Base-by-base conservation (phyloP, 1,284 basidiomycete genomes). In the Mycena sp. region DNA sequence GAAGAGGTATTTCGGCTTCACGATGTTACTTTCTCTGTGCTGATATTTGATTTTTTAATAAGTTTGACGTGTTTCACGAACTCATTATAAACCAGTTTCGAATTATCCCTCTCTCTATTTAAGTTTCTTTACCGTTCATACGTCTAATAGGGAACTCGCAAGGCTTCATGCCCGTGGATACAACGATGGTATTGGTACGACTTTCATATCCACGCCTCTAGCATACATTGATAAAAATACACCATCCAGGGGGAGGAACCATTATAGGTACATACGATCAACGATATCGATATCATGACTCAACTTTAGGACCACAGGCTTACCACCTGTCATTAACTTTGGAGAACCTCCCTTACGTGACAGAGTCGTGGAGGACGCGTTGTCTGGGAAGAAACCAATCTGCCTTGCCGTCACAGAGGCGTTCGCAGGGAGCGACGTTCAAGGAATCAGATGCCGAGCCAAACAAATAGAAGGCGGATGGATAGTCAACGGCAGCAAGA, bases 381-480 rank as follows among this genome's bases (percentile, higher is more conserved):
- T 98, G 44, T 80, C 84, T 11, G 95, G 90, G 21, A 91, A 91
- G 77, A 95, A 92, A 76, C 88, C 88, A 70, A 88, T 91, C 45
- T 89, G 89, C 68, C 83, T 99, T 55, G 96, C 96, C 30, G 92
- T 98, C 65, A 88, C 88, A 28, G 90, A 92, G 74, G 95, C 96
- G 0, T 94, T 93, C 70, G 96, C 96, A 4, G 96, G 96, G 6
- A 94, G 92, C 67, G 95, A 97, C 73, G 94, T 98, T 25, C 86
- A 90, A 73, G 91, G 92, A 25, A 77, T 95, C 54, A 86, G 90
- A 74, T 95, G 93, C 10, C 92, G 88, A 4, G 96, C 96, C 10
- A 87, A 83, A 49, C 92, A 95, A 76, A 90, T 85, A 37, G 87
- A 91, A 63, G 95, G 96, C 72, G 95, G 94, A 37, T 94, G 92